These are phyloP conservation scores for Zymoseptoria passerinii DNA, from an alignment of 2,329 filamentous ascomycete genomes.

Conservation along the genomic window DNA sequence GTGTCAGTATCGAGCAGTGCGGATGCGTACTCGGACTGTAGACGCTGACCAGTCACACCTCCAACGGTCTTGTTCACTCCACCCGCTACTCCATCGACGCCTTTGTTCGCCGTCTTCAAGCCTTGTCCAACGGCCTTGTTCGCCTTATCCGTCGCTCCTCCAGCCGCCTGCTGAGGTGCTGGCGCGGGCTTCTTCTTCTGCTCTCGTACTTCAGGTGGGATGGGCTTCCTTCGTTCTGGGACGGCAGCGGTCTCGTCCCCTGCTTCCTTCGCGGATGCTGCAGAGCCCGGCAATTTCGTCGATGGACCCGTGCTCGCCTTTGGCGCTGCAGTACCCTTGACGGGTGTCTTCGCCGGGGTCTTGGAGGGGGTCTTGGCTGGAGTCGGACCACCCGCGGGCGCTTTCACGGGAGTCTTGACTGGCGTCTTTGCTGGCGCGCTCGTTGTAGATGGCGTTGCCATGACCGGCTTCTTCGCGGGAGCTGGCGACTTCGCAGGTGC, in stretches of 20 bases:
- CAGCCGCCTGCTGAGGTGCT: slow-evolving; percentile 17
- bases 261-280: slow-evolving; percentile 10
- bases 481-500: slow-evolving; percentile 4
- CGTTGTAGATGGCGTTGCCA: slow-evolving; percentile 1
- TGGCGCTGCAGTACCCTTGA: slow-evolving; percentile 4
- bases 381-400: background rate
- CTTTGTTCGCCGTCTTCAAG: slow-evolving; percentile 22
- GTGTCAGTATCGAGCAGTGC: background rate
- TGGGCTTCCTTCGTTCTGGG: slow-evolving; percentile 11
- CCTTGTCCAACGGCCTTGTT: slow-evolving; percentile 23
- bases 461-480: slow-evolving; percentile 9
- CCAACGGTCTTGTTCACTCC: slow-evolving; percentile 21
- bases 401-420: slow-evolving; percentile 10
- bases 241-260: slow-evolving; percentile 4
- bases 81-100: slow-evolving; percentile 15
- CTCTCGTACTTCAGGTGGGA: slow-evolving; percentile 13
- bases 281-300: slow-evolving; percentile 15
- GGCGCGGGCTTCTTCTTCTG: slow-evolving; percentile 14
- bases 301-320: slow-evolving; percentile 8
- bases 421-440: slow-evolving; percentile 10
- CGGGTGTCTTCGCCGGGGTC: slow-evolving; percentile 10
- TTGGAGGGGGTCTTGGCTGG: slow-evolving; percentile 9
- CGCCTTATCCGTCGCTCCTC: slow-evolving; percentile 18
- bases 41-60: slow-evolving; percentile 24
- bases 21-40: slow-evolving; percentile 3